These are phyloP conservation scores for Trichosporon coremiiforme DNA, from an alignment of 1,284 basidiomycete species.

Conservation along the genomic window DNA sequence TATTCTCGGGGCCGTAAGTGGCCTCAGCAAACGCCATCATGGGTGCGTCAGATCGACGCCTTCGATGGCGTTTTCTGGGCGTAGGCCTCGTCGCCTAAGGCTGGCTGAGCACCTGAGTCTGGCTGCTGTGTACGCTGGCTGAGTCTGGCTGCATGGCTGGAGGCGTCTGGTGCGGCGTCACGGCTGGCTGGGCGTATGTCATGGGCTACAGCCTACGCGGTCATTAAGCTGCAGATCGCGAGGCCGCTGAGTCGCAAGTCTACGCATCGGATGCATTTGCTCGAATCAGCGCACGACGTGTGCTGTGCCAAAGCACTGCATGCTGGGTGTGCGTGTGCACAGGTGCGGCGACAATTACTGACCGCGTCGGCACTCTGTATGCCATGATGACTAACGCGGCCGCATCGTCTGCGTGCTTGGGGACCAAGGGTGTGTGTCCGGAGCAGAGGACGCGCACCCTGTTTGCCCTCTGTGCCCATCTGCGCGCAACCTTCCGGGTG, in stretches of 20 bases:
- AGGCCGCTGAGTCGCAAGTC: neutral
- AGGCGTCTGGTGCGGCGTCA: neutral
- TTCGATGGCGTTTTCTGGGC: no score
- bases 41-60: no score
- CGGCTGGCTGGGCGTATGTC: neutral
- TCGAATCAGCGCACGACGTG: neutral
- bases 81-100: no score
- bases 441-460: neutral
- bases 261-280: neutral
- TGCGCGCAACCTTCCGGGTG: no score
- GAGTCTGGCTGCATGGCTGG: neutral
- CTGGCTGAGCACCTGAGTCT: neutral
- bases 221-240: neutral
- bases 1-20: no score
- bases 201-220: neutral
- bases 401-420: neutral
- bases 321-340: neutral
- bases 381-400: neutral
- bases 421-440: no score
- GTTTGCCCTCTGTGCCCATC: neutral
- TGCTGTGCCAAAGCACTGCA: neutral
- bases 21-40: no score
- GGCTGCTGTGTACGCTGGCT: neutral
- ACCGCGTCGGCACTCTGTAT: no score
- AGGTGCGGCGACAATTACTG: neutral